Base-by-base conservation (phyloP, 345 rosid species). In the Heritiera littoralis region DNA sequence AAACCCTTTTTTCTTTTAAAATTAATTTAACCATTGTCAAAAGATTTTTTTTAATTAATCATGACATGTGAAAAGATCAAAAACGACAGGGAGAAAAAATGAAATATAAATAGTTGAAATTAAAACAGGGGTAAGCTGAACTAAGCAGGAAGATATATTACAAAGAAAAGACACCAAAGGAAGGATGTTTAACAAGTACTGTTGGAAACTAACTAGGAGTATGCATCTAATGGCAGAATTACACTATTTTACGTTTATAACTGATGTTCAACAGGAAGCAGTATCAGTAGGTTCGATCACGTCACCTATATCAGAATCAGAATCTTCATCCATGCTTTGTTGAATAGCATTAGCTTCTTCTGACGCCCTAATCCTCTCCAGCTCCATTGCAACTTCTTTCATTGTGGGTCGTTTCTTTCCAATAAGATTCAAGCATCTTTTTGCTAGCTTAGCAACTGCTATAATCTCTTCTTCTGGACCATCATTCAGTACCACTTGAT, bases 361-460 rank as follows among this genome's bases (percentile, higher is more conserved):
- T 30, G 55, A 23, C 15, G 56, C 3, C 48, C 12, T 69, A 14
- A 76, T 76, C 38, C 7, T 3, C 52, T 41, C 48, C 6, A 76
- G 40, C 15, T 76, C 78, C 28, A 46, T 45, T 3, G 71, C 17
- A 2, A 49, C 69, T 76, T 76, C 30, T 49, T 48, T 76, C 71
- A 66, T 77, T 11, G 60, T 65, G 1, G 72, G 79, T 6, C 73
- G 35, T 41, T 66, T 77, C 9, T 40, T 55, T 14, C 65, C 76
- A 14, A 23, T 77, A 9, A 77, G 56, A 0, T 54, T 77, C 64
- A 77, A 77, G 64, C 73, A 48, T 66, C 63, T 32, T 18, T 77
- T 49, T 64, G 64, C 79, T 3, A 77, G 51, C 30, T 20, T n/a
- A 6, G 73, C 72, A 38, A 65, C 63, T 7, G 63, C 72, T 15